phyloP scores from a whole-genome alignment of 2,329 filamentous ascomycete genomes.

The Dactylellina leptospora region DNA sequence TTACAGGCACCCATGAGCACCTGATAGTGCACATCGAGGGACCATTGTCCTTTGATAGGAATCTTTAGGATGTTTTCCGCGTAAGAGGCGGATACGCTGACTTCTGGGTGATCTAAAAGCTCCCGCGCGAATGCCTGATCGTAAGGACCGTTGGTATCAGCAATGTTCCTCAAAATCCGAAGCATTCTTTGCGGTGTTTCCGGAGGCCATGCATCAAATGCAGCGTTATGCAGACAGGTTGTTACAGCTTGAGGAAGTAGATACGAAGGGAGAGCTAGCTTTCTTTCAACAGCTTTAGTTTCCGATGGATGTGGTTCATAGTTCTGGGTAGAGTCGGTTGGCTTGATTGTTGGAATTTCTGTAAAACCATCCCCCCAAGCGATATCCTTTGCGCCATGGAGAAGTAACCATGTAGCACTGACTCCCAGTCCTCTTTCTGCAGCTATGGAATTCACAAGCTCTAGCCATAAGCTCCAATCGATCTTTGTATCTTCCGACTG shows the following conservation, averaged over 20 bases:
- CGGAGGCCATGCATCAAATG: conserved; percentile 45
- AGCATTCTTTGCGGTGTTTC: conserved; percentile 45
- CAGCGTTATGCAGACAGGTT: conserved; percentile 35
- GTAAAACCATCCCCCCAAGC: conserved; percentile 16
- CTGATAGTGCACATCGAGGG: conserved; percentile 34
- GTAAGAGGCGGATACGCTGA: conserved; percentile 41
- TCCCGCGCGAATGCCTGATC: conserved; percentile 26
- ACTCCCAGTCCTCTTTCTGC: conserved; percentile 43
- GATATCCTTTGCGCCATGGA: conserved; percentile 21
- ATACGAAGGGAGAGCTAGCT: conserved; percentile 41
- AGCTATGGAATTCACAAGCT: conserved; percentile 49
- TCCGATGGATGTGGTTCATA: neutral
- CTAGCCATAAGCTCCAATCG: conserved; percentile 47
- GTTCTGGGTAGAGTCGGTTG: neutral
- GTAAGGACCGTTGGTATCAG: conserved; percentile 32
- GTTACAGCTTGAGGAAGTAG: conserved; percentile 32
- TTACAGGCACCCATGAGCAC: conserved; percentile 30
- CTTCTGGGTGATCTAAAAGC: conserved; percentile 42
- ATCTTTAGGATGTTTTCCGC: conserved; percentile 38
- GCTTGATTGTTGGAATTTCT: neutral
- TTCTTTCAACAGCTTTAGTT: neutral
- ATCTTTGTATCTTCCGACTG: conserved; percentile 18
- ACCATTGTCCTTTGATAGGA: conserved; percentile 33
- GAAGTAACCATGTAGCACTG: conserved; percentile 47
- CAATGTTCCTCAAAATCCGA: conserved; percentile 21